Evolutionary conservation across 768 basidiomycete genomes (phyloP), one percentile per base, ranked within the genome.

Genomic region (Melanogaster broomeanus): DNA sequence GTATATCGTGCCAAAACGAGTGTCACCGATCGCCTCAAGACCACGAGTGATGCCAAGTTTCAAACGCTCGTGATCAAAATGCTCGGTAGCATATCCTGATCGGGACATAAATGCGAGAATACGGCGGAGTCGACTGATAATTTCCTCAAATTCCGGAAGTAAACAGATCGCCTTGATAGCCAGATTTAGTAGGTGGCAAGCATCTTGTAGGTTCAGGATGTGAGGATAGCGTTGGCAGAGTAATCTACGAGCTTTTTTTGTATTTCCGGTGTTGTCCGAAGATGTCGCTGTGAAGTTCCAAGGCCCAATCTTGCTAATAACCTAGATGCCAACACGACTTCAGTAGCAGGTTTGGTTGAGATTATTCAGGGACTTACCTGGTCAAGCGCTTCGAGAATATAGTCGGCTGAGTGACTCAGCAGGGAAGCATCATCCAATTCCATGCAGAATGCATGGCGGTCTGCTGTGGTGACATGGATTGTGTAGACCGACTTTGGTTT

Each of bases 151-250:
- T n/a, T 47, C 45, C 0, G 34, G 45, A 22, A 37, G 31, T 18
- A 22, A 31, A 5, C 19, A 19, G 16, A 60, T 28, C 42, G 68
- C 64, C 45, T 69, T 72, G 25, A 66, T 35, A 10, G 61, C 58
- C 3, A 70, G 46, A 50, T 63, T 69, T 0, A 70, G 52, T 38
- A 67, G 60, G 38, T 69, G 64, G 38, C 66, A 70, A 16, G 65
- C 64, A 56, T 70, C 65, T 21, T 64, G 61, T 2, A 64, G 58
- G 45, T 68, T 65, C 16, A 70, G 4, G 38, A 70, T 66, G 61
- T 66, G 66, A 8, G 49, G 52, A n/a, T 40, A 64, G 19, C 45
- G 33, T 19, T 13, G 38, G 21, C 16, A 28, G 16, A 66, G 30
- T 6, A 58, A 44, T 13, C 40, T 41, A 2, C 47, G 45, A 42